A percentile compares a stretch with the other conserved stretches of the same genome.
phyloP scores from a whole-genome alignment of 352 stramenopile genomes.

The Phytophthora fragariae region DNA sequence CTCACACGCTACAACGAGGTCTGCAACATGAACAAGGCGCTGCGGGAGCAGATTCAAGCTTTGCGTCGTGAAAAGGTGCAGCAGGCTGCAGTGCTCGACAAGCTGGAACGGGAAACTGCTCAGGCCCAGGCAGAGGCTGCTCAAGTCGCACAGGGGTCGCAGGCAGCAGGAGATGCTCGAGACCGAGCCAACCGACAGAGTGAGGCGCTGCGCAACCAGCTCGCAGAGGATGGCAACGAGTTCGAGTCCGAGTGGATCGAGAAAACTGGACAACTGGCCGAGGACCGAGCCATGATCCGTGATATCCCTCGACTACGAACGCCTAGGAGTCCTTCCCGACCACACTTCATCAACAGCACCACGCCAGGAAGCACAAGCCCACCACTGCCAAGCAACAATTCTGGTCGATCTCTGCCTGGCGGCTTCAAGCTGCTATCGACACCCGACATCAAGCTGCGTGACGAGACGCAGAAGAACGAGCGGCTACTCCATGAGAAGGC shows the following conservation, averaged over 20 bases:
- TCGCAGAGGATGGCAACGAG: slow-evolving; percentile 78
- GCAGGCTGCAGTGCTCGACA: slow-evolving; percentile 78
- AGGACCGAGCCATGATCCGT: slow-evolving; percentile 82
- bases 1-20: slow-evolving; percentile 88
- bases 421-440: slow-evolving; percentile 73
- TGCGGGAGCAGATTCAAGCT: slow-evolving; percentile 83
- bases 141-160: slow-evolving; percentile 77
- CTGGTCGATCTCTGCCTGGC: slow-evolving; percentile 25
- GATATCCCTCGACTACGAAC: slow-evolving; percentile 76
- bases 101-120: slow-evolving; percentile 86
- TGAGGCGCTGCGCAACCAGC: slow-evolving; percentile 73
- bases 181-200: slow-evolving; percentile 89
- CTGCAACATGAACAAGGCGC: slow-evolving; percentile 83
- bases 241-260: slow-evolving; percentile 91
- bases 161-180: slow-evolving; percentile 80
- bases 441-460: slow-evolving; percentile 71
- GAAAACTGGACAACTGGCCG: slow-evolving; percentile 82
- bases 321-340: slow-evolving; percentile 61
- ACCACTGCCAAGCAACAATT: slow-evolving; percentile 22
- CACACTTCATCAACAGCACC: slow-evolving; percentile 40
- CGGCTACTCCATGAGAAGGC: slow-evolving; percentile 81
- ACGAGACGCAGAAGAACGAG: slow-evolving; percentile 83
- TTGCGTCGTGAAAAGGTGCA: slow-evolving; percentile 83
- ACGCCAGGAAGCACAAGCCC: slow-evolving; percentile 22
- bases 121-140: slow-evolving; percentile 85